Base-by-base conservation (phyloP, 2,329 filamentous ascomycete species). In the Pseudohalonectria lignicola region DNA sequence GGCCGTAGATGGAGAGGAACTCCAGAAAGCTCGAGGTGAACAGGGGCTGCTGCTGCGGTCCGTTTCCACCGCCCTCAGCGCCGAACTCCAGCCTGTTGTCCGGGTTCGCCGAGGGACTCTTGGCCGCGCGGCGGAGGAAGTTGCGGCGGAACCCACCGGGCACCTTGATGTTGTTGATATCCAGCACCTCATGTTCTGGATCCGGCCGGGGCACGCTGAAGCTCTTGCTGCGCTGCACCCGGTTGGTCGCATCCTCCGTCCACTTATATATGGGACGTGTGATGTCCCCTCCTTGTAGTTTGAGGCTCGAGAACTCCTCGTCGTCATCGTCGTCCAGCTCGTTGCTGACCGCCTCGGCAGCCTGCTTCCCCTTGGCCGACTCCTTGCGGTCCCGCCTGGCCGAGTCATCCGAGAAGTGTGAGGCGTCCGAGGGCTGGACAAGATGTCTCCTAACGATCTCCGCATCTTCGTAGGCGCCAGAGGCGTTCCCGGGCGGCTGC, bases 241-340 rank as follows among this genome's bases (percentile, higher is more conserved):
- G 20, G 43, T 69, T 71, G 68, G 53, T 93, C 37, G 83, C 83
- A 55, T 93, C 85, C 57, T 96, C 87, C 5, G 87, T 86, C 86
- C 93, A 98, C 49, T 86, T 82, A 66, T 98, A 98, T 50, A 98
- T 94, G 39, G 90, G 86, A 43, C 92, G 73, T 18, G 90, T 95
- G 41, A 95, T 82, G 56, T 98, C 92, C 45, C 92, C 92, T 43
- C 92, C 92, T 56, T 96, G 93, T 34, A 98, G 66, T 54, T 81
- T 80, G 55, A 98, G 61, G 60, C 92, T 96, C 21, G 88, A 95
- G 56, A 98, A 98, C 52, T 94, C 86, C 42, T 92, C 84, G 5
- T 81, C 76, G 43, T 76, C 71, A 16, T 28, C 32, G 4, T 39
- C 39, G 29, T 45, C 45, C 43, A 3, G 31, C 26, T 12, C 23